Percentiles rank a stretch among this genome's conserved stretches.
Conservation (phyloP, 352 stramenopile genomes). For the Pythium angustatum region DNA sequence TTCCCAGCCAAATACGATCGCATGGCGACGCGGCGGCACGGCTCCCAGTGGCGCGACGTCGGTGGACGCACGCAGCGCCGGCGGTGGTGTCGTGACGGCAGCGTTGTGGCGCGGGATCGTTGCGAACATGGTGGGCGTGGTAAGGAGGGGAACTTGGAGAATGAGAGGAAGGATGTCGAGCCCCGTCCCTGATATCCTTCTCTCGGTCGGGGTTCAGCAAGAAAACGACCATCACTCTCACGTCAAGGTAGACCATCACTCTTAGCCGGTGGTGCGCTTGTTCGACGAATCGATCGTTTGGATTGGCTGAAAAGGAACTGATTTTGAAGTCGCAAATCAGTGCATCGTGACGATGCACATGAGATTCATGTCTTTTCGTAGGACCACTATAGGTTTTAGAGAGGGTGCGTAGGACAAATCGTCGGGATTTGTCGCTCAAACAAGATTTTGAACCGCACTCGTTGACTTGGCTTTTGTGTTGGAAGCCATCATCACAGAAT, state of each 20-base stretch:
- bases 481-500: no score
- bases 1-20: slow-evolving; percentile 59
- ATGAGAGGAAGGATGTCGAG: not conserved
- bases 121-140: slow-evolving; percentile 17
- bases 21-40: slow-evolving; percentile 24
- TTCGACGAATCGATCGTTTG: slow-evolving; percentile 7
- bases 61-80: not conserved
- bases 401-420: no score
- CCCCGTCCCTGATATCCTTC: not conserved
- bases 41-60: slow-evolving; percentile 2
- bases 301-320: slow-evolving; percentile 28
- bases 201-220: slow-evolving; percentile 14
- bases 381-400: no score
- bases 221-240: slow-evolving; percentile 24
- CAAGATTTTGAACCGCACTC: no score
- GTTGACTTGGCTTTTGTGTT: no score
- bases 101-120: slow-evolving; percentile 21
- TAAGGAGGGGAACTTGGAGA: slow-evolving; percentile 9
- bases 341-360: no score
- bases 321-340: no score
- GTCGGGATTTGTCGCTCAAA: no score
- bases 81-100: not conserved
- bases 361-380: no score
- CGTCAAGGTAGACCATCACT: slow-evolving; percentile 24
- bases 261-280: not conserved